Evolutionary conservation across 208 protist species (phyloP).

Genomic region (Phytomonas sp.): DNA sequence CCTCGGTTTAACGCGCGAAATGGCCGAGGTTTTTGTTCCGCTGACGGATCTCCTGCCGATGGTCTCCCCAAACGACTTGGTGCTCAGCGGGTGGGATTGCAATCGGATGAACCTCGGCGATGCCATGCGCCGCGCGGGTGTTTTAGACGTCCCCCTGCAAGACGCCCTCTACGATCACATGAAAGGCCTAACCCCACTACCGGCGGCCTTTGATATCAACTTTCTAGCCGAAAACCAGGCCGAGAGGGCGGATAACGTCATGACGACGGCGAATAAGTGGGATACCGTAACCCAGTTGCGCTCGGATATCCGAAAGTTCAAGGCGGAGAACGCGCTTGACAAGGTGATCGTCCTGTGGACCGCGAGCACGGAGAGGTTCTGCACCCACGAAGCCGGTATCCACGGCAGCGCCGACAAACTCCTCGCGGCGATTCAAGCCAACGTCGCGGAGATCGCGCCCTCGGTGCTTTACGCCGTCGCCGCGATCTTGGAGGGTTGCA

Average conservation of each 20-base stretch:
- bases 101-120: conserved; percentile 89
- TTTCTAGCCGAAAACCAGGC: conserved; percentile 98
- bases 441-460: conserved; percentile 91
- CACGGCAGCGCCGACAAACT: conserved; percentile 97
- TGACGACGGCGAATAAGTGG: conserved; percentile 79
- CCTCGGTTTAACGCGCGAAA: conserved; percentile 84
- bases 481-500: conserved; percentile 92
- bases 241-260: conserved; percentile 95
- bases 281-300: conserved; percentile 93
- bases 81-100: conserved; percentile 98
- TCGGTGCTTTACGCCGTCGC: conserved; percentile 96
- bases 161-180: conserved; percentile 77
- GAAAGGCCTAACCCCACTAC: conserved; percentile 89
- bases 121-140: conserved; percentile 93
- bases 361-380: conserved; percentile 98
- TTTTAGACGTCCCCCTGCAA: conserved; percentile 94
- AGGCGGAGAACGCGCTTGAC: conserved; percentile 87
- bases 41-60: conserved; percentile 94
- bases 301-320: conserved; percentile 92
- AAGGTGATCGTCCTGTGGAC: conserved; percentile 98
- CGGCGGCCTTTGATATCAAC: conserved; percentile 94
- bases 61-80: conserved; percentile 96
- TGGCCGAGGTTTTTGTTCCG: conserved; percentile 90
- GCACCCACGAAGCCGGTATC: conserved; percentile 80
- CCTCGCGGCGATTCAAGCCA: conserved; percentile 78